Evolutionary conservation across 768 basidiomycete species (phyloP).

Genomic region (Pulveroboletus sp.): DNA sequence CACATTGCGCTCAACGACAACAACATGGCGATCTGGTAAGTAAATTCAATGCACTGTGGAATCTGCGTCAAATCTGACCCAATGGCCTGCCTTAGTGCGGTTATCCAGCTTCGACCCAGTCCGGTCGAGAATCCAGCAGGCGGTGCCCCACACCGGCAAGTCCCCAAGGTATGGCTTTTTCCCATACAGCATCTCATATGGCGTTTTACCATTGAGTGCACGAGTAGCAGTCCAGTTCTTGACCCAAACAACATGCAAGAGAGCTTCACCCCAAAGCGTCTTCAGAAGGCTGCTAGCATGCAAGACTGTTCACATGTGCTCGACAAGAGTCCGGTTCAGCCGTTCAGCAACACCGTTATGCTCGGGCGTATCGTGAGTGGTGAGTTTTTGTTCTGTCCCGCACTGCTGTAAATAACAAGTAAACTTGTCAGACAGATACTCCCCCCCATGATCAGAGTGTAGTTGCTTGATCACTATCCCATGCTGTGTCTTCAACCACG

Average conservation of each 20-base stretch:
- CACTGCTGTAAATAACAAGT: too few relatives aligned
- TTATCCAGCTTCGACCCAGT: conserved; percentile 26
- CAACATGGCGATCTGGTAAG: conserved; percentile 18
- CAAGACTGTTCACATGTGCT: too few relatives aligned
- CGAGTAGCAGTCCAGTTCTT: conserved; percentile 11
- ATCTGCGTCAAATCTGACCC: conserved; percentile 35
- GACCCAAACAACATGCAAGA: conserved; percentile 14
- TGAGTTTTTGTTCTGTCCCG: too few relatives aligned
- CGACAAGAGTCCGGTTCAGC: too few relatives aligned
- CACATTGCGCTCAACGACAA: too few relatives aligned
- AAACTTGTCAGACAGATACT: too few relatives aligned
- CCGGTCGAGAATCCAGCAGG: conserved; percentile 18
- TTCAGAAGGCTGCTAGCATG: conserved; percentile 14
- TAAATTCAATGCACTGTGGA: conserved; percentile 33
- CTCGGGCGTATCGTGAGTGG: too few relatives aligned
- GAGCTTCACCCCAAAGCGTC: conserved; percentile 23
- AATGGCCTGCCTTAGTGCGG: conserved; percentile 25
- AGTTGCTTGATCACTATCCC: too few relatives aligned
- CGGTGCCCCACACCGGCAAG: too few relatives aligned
- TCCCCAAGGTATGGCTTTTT: conserved; percentile 22
- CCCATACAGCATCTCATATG: conserved; percentile 3
- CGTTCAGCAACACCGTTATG: too few relatives aligned
- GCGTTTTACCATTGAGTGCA: conserved; percentile 1
- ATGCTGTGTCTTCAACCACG: too few relatives aligned
- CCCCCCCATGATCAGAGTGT: too few relatives aligned